A percentile compares a stretch with the other conserved stretches of the same genome.
These are phyloP conservation scores for Phytophthora meadii DNA, from an alignment of 352 stramenopile species.

Conservation along the genomic window DNA sequence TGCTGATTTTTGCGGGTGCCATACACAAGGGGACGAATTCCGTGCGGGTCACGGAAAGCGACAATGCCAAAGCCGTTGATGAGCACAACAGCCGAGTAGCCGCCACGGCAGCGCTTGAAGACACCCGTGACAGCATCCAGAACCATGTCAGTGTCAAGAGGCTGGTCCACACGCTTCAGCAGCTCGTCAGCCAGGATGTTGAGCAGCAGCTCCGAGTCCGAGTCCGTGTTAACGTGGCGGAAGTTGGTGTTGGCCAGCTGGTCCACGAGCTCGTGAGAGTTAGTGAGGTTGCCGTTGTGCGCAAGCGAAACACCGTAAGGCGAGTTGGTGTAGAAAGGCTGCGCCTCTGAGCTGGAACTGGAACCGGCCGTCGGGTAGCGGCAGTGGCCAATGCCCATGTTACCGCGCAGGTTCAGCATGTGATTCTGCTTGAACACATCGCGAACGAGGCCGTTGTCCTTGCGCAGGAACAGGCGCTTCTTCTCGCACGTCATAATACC, in stretches of 20 bases:
- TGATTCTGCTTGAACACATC: conserved; percentile 99
- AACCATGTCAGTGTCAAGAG: conserved; percentile 81
- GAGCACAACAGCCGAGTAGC: conserved; percentile 96
- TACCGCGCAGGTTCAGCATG: conserved; percentile 95
- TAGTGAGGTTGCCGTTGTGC: conserved; percentile 99
- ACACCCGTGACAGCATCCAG: conserved; percentile 92
- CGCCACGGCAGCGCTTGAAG: conserved; percentile 96
- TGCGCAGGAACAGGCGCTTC: conserved; percentile 95
- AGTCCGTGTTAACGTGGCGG: conserved; percentile 98
- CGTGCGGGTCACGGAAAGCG: conserved; percentile 98
- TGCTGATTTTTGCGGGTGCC: conserved; percentile 86
- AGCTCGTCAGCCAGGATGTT: conserved; percentile 99
- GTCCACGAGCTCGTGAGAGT: conserved; percentile 95
- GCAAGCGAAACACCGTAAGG: conserved; percentile 98
- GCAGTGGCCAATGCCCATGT: conserved; percentile 98
- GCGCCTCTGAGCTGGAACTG: conserved; percentile 90
- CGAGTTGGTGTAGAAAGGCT: conserved; percentile 99
- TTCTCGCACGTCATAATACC: conserved; percentile 97
- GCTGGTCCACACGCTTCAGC: conserved; percentile 75
- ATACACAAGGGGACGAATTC: conserved; percentile 97
- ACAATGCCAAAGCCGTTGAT: conserved; percentile 98
- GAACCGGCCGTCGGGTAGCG: conserved; percentile 98
- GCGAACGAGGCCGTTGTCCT: conserved; percentile 98
- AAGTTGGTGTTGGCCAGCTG: conserved; percentile 93
- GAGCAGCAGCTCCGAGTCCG: conserved; percentile 98